Percentiles rank a stretch among this genome's conserved stretches.
These are phyloP conservation scores for Colletotrichum sp. DNA, from an alignment of 2,329 filamentous ascomycete species.

Conservation along the genomic window DNA sequence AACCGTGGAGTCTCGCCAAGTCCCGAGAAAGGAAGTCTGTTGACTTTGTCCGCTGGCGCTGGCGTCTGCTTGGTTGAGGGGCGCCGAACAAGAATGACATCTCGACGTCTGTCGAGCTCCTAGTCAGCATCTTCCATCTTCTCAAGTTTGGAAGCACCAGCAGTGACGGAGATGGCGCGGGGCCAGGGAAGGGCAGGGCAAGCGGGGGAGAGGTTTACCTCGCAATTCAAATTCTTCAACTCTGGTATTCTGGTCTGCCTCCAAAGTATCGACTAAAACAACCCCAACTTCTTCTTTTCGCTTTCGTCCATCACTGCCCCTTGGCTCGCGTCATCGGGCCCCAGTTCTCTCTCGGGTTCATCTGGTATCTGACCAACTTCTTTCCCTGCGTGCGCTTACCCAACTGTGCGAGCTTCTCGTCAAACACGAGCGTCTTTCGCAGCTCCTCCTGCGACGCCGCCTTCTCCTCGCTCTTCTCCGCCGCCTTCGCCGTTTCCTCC, in stretches of 20 bases:
- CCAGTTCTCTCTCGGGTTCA: constrained; percentile 93
- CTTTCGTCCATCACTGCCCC: constrained; percentile 64
- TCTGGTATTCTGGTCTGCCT: not conserved
- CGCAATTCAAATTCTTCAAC: not conserved
- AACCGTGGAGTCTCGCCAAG: not conserved
- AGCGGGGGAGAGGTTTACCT: not conserved
- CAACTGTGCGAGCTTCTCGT: constrained; percentile 77
- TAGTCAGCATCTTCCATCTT: not conserved
- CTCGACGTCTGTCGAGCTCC: not conserved
- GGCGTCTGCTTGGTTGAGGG: not conserved
- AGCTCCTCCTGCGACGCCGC: constrained; percentile 40
- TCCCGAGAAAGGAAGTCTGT: not conserved
- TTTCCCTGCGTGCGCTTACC: constrained; percentile 72
- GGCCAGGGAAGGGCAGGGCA: not conserved
- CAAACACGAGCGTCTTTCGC: constrained; percentile 71
- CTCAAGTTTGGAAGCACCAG: not conserved
- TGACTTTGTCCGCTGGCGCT: not conserved
- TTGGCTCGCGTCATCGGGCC: constrained; percentile 75
- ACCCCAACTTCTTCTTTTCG: constrained; percentile 54
- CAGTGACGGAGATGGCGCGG: not conserved
- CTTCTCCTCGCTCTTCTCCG: constrained; percentile 34
- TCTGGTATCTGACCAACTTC: constrained; percentile 84
- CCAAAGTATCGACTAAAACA: not conserved
- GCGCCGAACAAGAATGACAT: not conserved
- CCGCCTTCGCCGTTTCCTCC: constrained; percentile 30